Conservation (phyloP, 768 basidiomycete species). For the Lactifluus echinatus region DNA sequence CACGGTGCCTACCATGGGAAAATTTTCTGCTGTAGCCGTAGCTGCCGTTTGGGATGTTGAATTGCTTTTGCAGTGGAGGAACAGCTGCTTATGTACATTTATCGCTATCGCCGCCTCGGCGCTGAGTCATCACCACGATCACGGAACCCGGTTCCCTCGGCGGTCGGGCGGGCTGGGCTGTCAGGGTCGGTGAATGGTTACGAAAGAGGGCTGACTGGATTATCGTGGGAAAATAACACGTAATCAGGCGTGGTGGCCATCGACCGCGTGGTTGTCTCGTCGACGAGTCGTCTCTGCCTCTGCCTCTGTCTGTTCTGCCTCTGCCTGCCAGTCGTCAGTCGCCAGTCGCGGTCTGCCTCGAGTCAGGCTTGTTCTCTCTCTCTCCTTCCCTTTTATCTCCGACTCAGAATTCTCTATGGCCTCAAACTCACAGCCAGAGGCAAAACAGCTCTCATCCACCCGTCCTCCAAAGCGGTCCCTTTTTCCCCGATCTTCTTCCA, state of each 20-base stretch:
- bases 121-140: too few species aligned
- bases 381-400: background rate
- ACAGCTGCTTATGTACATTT: constrained; percentile 13
- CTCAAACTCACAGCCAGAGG: background rate
- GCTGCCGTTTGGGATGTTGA: constrained; percentile 6
- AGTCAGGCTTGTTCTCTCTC: background rate
- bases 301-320: too few species aligned
- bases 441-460: background rate
- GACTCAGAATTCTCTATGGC: constrained; percentile 1
- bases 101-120: background rate
- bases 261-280: constrained; percentile 6
- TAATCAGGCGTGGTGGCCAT: background rate
- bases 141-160: constrained; percentile 1
- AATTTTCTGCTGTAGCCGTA: background rate
- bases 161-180: background rate
- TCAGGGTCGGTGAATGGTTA: too few species aligned
- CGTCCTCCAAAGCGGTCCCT: constrained; percentile 11
- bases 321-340: too few species aligned
- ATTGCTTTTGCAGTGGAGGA: background rate
- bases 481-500: constrained; percentile 17
- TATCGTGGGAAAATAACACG: background rate
- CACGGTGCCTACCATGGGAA: background rate
- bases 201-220: background rate
- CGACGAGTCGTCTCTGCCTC: constrained; percentile 1
- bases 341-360: constrained; percentile 10